Evolutionary conservation across 192 early-diverging fungal genomes (phyloP), one percentile per base, ranked within the genome.

Genomic region (Podila horticola): DNA sequence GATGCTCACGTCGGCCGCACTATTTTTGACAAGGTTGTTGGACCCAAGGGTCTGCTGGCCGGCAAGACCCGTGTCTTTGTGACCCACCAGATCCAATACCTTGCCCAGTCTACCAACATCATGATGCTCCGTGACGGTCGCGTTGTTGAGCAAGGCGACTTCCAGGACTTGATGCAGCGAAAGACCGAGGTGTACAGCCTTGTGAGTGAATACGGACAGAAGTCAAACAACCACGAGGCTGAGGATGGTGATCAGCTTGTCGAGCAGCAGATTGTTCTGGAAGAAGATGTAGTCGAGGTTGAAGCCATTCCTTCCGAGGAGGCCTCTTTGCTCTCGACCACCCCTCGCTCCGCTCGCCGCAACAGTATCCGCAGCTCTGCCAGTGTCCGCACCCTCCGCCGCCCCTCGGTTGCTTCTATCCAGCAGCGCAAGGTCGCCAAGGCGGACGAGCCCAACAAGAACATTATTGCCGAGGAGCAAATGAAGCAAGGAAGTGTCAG

Each of bases 11-110:
- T 90, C 29, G 90, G 89, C 19, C 19, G 63, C 6, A 73, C 70
- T 60, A 92, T 99, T 28, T 97, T 97, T 82, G 92, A 97, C 62
- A 75, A 95, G 45, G 95, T 97, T 1, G 84, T 99, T 63, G 96
- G 97, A 20, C 93, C 94, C 41, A 84, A 91, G n/a, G 97, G 96
- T 15, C 70, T 98, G 58, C 86, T 98, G 19, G 87, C 88, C 26
- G 86, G 86, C 51, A 95, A 96, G 71, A 79, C 92, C 33, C 90
- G 96, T 29, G 75, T 99, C 38, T 88, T 96, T 55, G 95, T 95
- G 15, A 95, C 95, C 12, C 92, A 93, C 69, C 91, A 91, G 28
- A 92, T 98, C 57, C 91, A 93, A 48, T 93, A 93, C 68, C 64
- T 98, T 10, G 87, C 87, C 31, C 87, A 90, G 50, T 82, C 87